These are phyloP conservation scores for Fusarium sp. DNA, from an alignment of 2,329 filamentous ascomycete species.

Conservation along the genomic window DNA sequence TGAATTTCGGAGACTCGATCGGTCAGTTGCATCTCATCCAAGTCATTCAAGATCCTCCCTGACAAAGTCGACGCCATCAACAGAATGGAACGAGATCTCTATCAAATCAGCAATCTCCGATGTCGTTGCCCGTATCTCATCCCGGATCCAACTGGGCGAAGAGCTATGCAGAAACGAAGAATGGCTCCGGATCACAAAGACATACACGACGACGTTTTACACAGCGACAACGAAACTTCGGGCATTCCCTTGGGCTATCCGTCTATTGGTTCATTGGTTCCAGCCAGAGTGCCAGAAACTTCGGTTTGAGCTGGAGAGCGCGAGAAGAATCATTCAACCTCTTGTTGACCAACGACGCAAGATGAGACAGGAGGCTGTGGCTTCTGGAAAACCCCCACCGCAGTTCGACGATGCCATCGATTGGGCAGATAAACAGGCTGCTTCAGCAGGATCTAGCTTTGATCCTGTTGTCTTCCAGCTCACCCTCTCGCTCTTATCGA, in stretches of 20 bases:
- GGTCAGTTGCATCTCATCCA: no score
- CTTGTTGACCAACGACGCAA: not conserved
- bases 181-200: slow-evolving; percentile 8
- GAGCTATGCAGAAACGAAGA: slow-evolving; percentile 8
- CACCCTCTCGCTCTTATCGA: not conserved
- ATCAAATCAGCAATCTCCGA: not conserved
- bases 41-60: no score
- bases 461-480: not conserved
- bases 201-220: not conserved
- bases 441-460: not conserved
- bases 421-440: slow-evolving; percentile 2
- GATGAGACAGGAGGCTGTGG: no score
- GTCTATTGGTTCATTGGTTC: slow-evolving; percentile 3
- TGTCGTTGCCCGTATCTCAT: slow-evolving; percentile 2
- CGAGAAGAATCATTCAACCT: not conserved
- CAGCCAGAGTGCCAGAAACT: slow-evolving; percentile 1
- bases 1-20: not conserved
- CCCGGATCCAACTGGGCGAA: slow-evolving; percentile 1
- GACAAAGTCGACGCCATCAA: no score
- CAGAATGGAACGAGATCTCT: not conserved
- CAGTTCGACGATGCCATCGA: slow-evolving; percentile 4
- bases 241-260: not conserved
- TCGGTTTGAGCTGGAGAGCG: not conserved
- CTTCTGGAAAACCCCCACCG: not conserved
- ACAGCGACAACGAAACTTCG: not conserved